Evolutionary conservation across 2,329 filamentous ascomycete genomes (phyloP).

Genomic region (Colletotrichum sp.): DNA sequence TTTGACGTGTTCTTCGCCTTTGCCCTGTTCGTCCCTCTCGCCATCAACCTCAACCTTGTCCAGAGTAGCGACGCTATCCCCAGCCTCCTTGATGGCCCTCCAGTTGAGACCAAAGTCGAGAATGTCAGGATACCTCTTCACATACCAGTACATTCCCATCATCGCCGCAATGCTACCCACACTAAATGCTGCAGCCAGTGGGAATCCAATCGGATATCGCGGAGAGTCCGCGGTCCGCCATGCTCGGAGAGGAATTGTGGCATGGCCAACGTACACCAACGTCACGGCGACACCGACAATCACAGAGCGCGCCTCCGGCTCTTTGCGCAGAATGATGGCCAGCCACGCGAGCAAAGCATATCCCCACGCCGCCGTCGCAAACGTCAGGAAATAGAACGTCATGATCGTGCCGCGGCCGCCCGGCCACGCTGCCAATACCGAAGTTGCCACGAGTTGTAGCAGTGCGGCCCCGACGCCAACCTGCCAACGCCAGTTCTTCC

Average conservation of each 20-base stretch:
- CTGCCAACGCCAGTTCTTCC: constrained; percentile 43
- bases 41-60: background rate
- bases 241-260: constrained; percentile 39
- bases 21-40: background rate
- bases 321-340: constrained; percentile 31
- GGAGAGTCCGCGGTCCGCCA: constrained; percentile 38
- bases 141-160: constrained; percentile 34
- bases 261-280: constrained; percentile 40
- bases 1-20: background rate
- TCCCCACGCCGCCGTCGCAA: constrained; percentile 36
- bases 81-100: background rate
- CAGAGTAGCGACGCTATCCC: background rate
- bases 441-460: constrained; percentile 32
- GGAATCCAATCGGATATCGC: constrained; percentile 39
- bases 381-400: constrained; percentile 39
- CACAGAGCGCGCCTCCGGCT: constrained; percentile 36
- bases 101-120: constrained; percentile 6
- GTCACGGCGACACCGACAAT: constrained; percentile 39
- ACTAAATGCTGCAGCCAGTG: constrained; percentile 34
- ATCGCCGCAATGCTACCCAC: constrained; percentile 34
- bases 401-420: constrained; percentile 32
- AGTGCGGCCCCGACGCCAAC: constrained; percentile 32
- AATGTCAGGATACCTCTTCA: constrained; percentile 23
- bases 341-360: constrained; percentile 35
- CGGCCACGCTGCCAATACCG: constrained; percentile 36